Base-by-base conservation (phyloP, 2,329 filamentous ascomycete species). In the Pestalotiopsis sp. region DNA sequence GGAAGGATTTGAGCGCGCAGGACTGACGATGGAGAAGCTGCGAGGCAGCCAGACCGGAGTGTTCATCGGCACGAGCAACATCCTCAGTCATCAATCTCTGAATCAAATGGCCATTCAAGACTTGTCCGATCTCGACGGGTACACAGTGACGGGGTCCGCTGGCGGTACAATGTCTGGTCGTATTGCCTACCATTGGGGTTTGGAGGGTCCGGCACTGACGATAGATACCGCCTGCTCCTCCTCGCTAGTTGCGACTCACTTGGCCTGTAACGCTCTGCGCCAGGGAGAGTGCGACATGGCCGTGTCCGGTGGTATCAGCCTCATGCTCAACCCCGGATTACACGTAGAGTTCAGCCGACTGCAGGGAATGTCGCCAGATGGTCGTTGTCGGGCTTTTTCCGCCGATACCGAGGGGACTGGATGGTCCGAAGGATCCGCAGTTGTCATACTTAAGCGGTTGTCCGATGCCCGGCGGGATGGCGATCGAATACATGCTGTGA, bases 181-280 rank as follows among this genome's bases (percentile, higher is more conserved):
- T 17, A 69, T 76, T 14, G 75, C 74, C 12, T 75, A 75, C 58
- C 67, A 68, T 9, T 61, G 76, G 12, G 74, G 74, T 13, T 69
- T 77, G 2, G 67, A 75, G 65, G 75, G 75, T 41, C 75, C 75
- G 39, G 56, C 74, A n/a, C 69, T 77, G 70, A 75, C 74, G 1
- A 69, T 77, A 65, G 75, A 77, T 67, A 75, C 75, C 23, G 73
- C 73, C 17, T 74, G 73, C 39, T 74, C 73, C 23, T 72, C 73
- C 4, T 74, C 73, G 20, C 66, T 74, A 11, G 72, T 73, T 13
- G 65, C 72, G 1, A 72, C 72, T 17, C 73, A 74, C 58, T 39
- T 73, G 23, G 73, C 73, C 12, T 74, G 73, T 61, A 72, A 57
- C 63, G 71, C 73, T 31, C 63, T 74, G 58, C 71, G 72, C 1